Base-by-base conservation (phyloP, 352 stramenopile species). In the Phytophthora boehmeriae region DNA sequence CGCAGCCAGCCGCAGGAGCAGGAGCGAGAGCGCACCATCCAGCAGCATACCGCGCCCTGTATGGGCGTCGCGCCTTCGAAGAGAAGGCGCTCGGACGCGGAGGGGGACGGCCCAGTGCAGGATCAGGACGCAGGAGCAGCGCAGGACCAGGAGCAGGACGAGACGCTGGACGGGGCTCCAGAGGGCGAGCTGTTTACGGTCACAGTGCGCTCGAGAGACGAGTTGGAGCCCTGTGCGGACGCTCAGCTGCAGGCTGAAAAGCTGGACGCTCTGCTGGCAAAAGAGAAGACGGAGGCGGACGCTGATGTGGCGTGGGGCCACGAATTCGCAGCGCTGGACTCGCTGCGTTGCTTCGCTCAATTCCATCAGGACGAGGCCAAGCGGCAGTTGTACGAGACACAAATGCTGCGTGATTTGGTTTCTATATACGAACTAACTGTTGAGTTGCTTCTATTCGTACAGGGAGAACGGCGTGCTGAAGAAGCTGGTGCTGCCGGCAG, bases 181-280 rank as follows among this genome's bases (percentile, higher is more conserved):
- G 64, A 92, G 25, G 77, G 71, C 16, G 78, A 89, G 41, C 54
- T 92, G 1, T 92, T 84, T 41, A 39, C 83, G 3, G 83, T 90
- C 44, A 83, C 64, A 1, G 72, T 90, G 48, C 71, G 82, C 11
- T 43, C 66, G 13, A 59, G 76, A 0, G 66, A 75, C 6, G 80
- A 92, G 36, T 63, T 92, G 25, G 42, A 45, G 8, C 63, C 71
- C n/a, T 80, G 76, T 14, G 27, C 28, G 0, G 71, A 88, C 13
- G 56, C 68, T 1, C 49, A 62, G 8, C 47, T 50, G 0, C 80
- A 92, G 17, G 28, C 59, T 17, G 17, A 68, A 23, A 53, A 63
- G 16, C 43, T 92, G 32, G 52, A 78, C 17, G 41, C 64, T 13
- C 20, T 92, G 43, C 48, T 84, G 38, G 30, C 34, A 28, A 13